phyloP scores from a whole-genome alignment of 495 filamentous ascomycete species.

The Neurospora sp. region DNA sequence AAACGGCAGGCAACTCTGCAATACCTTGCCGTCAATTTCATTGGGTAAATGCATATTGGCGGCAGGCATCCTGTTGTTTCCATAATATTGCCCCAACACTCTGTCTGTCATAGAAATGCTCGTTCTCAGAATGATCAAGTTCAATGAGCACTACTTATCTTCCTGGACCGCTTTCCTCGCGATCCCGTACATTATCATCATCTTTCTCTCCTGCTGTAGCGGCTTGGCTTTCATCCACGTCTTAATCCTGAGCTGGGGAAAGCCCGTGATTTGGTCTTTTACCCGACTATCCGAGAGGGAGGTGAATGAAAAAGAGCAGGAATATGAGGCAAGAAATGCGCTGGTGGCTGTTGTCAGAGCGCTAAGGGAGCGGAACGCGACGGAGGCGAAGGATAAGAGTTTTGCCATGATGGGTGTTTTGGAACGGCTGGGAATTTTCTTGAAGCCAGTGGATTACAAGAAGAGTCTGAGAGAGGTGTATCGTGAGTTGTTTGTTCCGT shows the following conservation, averaged over 20 bases:
- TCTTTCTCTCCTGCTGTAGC: background rate
- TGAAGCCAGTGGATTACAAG: background rate
- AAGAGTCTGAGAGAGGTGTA: background rate
- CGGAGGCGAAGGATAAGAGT: background rate
- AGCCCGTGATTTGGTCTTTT: background rate
- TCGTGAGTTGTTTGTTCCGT: background rate
- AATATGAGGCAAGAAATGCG: background rate
- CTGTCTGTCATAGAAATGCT: too few relatives aligned
- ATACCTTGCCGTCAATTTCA: background rate
- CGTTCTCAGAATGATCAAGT: too few relatives aligned
- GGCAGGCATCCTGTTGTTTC: too few relatives aligned
- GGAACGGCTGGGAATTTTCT: background rate
- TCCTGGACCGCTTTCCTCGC: background rate
- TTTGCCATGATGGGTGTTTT: background rate
- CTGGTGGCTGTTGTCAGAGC: background rate
- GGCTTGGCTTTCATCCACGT: background rate
- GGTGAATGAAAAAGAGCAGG: background rate
- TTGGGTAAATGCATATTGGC: too few relatives aligned
- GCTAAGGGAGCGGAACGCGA: background rate
- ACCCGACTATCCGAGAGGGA: background rate
- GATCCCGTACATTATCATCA: background rate
- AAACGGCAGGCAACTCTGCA: background rate
- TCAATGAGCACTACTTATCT: too few relatives aligned
- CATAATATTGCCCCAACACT: too few relatives aligned
- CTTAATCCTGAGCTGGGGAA: background rate